These are phyloP conservation scores for Colletotrichum aenigma DNA, from an alignment of 2,329 filamentous ascomycete species.

Conservation along the genomic window DNA sequence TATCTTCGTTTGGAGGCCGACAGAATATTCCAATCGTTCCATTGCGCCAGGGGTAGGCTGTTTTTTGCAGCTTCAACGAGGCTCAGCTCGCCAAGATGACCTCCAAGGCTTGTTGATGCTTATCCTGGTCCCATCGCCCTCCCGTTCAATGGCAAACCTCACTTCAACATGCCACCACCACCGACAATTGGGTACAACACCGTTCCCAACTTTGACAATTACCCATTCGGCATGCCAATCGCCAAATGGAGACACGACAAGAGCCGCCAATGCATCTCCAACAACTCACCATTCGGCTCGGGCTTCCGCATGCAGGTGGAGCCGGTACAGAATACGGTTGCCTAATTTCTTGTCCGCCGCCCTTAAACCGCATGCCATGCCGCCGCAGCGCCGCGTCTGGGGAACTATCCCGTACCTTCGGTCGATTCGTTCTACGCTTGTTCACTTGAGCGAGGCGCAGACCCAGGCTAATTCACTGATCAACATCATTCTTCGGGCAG, in stretches of 20 bases:
- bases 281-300: background rate
- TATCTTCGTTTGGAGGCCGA: background rate
- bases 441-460: background rate
- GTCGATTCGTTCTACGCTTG: background rate
- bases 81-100: background rate
- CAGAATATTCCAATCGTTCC: background rate
- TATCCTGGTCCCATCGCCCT: background rate
- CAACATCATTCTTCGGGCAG: background rate
- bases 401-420: background rate
- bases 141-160: background rate
- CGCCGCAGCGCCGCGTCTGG: background rate
- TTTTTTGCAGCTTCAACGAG: background rate
- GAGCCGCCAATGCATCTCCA: background rate
- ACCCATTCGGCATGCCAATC: background rate
- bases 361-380: background rate
- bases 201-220: rapidly evolving
- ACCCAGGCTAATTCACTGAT: background rate
- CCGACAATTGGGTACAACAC: background rate
- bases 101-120: background rate
- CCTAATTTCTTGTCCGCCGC: background rate
- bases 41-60: background rate
- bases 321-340: background rate
- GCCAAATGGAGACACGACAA: background rate
- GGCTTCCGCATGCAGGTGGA: background rate
- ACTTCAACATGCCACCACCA: background rate